A percentile compares a stretch with the other conserved stretches of the same genome.
phyloP scores from a whole-genome alignment of 176 grass and related monocot genomes.

The Melocanna baccifera region DNA sequence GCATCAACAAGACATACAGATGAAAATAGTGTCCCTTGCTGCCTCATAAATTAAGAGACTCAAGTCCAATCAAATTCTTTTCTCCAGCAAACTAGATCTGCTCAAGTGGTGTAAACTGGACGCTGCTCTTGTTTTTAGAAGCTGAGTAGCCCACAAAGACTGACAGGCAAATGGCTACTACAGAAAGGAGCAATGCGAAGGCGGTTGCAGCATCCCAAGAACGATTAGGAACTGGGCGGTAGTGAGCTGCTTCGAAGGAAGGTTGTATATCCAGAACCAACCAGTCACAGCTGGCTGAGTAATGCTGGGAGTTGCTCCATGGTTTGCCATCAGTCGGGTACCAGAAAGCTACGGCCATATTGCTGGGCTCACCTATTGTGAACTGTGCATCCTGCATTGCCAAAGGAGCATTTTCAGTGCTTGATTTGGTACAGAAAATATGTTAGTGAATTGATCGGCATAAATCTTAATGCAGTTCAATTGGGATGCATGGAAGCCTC shows the following conservation, averaged over 20 bases:
- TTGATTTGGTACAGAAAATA: not conserved
- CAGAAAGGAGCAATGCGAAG: conserved; percentile 81
- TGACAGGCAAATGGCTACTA: conserved; percentile 66
- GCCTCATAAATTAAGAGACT: not conserved
- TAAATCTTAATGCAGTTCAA: conserved; percentile 8
- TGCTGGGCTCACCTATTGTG: conserved; percentile 72
- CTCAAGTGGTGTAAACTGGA: conserved; percentile 75
- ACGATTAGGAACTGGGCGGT: conserved; percentile 42
- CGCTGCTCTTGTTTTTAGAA: conserved; percentile 56
- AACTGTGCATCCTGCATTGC: conserved; percentile 88
- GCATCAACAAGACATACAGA: not conserved
- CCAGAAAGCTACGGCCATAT: conserved; percentile 86
- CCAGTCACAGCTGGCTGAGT: conserved; percentile 94
- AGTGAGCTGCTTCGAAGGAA: conserved; percentile 40
- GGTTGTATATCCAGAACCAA: conserved; percentile 71
- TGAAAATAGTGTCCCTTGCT: not conserved
- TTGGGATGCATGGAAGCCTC: not conserved
- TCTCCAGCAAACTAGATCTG: conserved; percentile 31
- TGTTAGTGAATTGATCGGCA: not conserved
- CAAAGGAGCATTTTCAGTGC: conserved; percentile 19
- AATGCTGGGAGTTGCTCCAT: conserved; percentile 77
- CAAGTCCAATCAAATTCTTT: not conserved
- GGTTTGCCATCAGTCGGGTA: conserved; percentile 69
- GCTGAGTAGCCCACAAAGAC: conserved; percentile 75
- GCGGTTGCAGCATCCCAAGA: conserved; percentile 84